A percentile compares a stretch with the other conserved stretches of the same genome.
Conservation (phyloP, 2,329 filamentous ascomycete genomes). For the Aciculosporium take region DNA sequence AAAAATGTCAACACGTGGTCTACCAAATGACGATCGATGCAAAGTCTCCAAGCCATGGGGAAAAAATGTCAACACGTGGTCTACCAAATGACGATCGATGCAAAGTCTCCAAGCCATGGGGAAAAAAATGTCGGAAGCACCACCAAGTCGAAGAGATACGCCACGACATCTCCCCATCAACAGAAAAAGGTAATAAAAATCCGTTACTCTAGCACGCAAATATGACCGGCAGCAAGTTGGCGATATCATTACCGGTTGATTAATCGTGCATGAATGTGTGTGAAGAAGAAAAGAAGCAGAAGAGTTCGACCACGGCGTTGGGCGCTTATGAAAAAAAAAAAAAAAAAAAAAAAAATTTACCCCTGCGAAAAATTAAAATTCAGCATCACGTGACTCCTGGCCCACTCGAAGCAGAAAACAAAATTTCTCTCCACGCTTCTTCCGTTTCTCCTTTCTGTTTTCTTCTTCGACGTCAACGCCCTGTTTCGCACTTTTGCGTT, state of each 20-base stretch:
- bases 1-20: too few species aligned
- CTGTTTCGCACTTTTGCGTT: too few species aligned
- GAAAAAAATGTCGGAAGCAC: constrained; percentile 18
- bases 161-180: constrained; percentile 8
- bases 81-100: too few species aligned
- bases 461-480: constrained; percentile 2
- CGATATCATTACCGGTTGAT: constrained; percentile 41
- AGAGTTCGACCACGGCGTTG: constrained; percentile 5
- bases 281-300: constrained; percentile 24
- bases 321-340: background rate
- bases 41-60: too few species aligned
- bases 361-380: too few species aligned
- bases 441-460: background rate
- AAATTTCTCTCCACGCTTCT: background rate
- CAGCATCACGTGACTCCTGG: constrained; percentile 13
- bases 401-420: background rate
- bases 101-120: background rate
- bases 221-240: constrained; percentile 44
- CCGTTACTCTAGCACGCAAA: constrained; percentile 42
- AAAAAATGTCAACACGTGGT: too few species aligned
- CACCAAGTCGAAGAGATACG: constrained; percentile 14
- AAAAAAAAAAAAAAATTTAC: too few species aligned
- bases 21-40: too few species aligned
- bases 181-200: constrained; percentile 14
- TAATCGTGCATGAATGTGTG: constrained; percentile 42